A percentile compares a stretch with the other conserved stretches of the same genome.
These are phyloP conservation scores for Rhizophagus clarus DNA, from an alignment of 192 early-diverging fungal species.

Conservation along the genomic window DNA sequence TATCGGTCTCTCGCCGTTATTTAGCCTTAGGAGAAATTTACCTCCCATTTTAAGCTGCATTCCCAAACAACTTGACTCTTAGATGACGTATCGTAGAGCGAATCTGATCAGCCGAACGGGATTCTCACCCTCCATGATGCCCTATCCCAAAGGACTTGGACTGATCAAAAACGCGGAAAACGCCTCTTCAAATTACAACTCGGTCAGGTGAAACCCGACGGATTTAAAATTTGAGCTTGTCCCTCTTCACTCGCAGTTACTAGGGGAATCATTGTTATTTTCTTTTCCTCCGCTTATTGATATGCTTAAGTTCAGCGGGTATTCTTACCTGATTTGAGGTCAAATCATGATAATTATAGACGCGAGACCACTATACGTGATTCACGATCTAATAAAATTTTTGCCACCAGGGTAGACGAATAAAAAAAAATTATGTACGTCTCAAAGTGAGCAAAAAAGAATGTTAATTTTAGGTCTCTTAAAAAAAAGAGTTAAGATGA, in stretches of 20 bases:
- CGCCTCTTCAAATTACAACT: slow-evolving; percentile 67
- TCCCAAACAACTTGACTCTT: slow-evolving; percentile 79
- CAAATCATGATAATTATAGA: slow-evolving; percentile 25
- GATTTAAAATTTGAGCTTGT: slow-evolving; percentile 72
- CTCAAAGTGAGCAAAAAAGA: no score
- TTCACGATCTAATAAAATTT: no score
- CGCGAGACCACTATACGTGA: no score
- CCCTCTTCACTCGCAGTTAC: slow-evolving; percentile 63
- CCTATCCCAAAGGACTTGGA: slow-evolving; percentile 69
- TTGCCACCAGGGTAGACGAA: no score
- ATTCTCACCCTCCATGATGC: slow-evolving; percentile 76
- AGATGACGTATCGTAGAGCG: slow-evolving; percentile 56
- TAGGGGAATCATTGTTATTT: slow-evolving; percentile 74
- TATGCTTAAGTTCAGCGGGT: no score
- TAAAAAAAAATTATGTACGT: no score
- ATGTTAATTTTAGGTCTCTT: no score
- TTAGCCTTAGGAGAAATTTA: slow-evolving; percentile 82
- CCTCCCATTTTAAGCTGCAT: slow-evolving; percentile 75
- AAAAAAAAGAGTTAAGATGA: no score
- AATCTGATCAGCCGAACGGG: slow-evolving; percentile 50
- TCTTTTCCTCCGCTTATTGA: slow-evolving; percentile 83
- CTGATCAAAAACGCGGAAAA: slow-evolving; percentile 35
- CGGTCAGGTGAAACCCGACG: slow-evolving; percentile 23
- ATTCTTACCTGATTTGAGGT: slow-evolving; percentile 64
- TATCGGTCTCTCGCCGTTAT: slow-evolving; percentile 85